phyloP scores from a whole-genome alignment of 2,329 filamentous ascomycete genomes.

The Nigrospora sphaerica region DNA sequence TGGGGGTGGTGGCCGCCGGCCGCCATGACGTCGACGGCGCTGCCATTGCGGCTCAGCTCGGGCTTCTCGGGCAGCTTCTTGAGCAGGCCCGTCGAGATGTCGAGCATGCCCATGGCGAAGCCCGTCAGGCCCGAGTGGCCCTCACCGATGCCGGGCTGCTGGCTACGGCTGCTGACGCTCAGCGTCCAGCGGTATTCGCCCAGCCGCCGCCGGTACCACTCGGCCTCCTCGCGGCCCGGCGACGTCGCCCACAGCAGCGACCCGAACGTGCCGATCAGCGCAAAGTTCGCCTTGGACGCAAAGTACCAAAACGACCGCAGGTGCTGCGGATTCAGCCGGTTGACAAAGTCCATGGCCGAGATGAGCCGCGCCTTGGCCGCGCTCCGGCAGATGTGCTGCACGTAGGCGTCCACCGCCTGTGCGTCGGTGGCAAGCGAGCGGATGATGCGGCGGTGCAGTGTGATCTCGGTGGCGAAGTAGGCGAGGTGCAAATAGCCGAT shows the following conservation, averaged over 20 bases:
- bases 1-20: slow-evolving; percentile 5
- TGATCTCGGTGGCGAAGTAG: slow-evolving; percentile 93
- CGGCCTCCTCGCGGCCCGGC: slow-evolving; percentile 78
- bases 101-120: slow-evolving; percentile 73
- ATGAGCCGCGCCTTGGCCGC: slow-evolving; percentile 92
- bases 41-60: slow-evolving; percentile 49
- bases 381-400: slow-evolving; percentile 85
- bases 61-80: slow-evolving; percentile 68
- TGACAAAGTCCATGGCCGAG: slow-evolving; percentile 95
- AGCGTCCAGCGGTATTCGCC: slow-evolving; percentile 93
- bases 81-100: slow-evolving; percentile 62
- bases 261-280: slow-evolving; percentile 89
- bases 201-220: slow-evolving; percentile 81
- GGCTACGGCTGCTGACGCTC: slow-evolving; percentile 65
- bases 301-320: slow-evolving; percentile 92
- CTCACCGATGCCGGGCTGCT: slow-evolving; percentile 45
- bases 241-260: slow-evolving; percentile 84
- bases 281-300: slow-evolving; percentile 83
- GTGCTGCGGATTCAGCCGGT: slow-evolving; percentile 79
- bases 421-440: slow-evolving; percentile 57
- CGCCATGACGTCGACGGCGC: slow-evolving; percentile 38
- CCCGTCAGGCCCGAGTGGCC: slow-evolving; percentile 40
- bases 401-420: slow-evolving; percentile 62
- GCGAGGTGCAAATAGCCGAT: slow-evolving; percentile 79
- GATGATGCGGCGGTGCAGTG: slow-evolving; percentile 84